A percentile compares a stretch with the other conserved stretches of the same genome.
These are phyloP conservation scores for Pinus tabuliformis DNA, from an alignment of 75 land plant genomes.

Conservation along the genomic window DNA sequence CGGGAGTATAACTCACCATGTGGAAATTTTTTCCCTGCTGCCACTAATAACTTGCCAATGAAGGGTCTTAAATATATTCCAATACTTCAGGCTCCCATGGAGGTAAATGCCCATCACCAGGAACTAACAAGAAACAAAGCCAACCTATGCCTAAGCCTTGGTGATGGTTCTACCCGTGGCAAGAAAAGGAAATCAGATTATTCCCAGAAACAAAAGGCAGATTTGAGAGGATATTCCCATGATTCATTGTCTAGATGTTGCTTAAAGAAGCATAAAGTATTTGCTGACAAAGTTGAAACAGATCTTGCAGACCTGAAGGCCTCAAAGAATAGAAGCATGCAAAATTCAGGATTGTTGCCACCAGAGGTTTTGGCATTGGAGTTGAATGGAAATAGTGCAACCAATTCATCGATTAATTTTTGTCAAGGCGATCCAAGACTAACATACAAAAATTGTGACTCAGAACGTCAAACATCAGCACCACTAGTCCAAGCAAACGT, in stretches of 20 bases:
- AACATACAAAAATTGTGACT: not conserved
- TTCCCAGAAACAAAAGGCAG: not conserved
- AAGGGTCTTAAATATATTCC: constrained; percentile 10
- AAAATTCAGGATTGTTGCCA: not conserved
- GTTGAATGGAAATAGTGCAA: not conserved
- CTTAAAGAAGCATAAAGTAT: constrained; percentile 4
- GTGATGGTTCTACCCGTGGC: not conserved
- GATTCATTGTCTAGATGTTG: constrained; percentile 3
- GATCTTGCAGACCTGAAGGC: not conserved
- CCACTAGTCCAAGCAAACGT: no score
- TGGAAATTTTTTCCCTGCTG: not conserved
- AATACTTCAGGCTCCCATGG: not conserved
- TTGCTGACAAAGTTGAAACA: constrained; percentile 6
- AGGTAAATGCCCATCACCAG: not conserved
- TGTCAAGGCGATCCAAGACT: not conserved
- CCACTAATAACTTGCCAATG: constrained; percentile 4
- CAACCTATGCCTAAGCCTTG: not conserved
- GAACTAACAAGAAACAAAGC: not conserved
- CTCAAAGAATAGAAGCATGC: not conserved
- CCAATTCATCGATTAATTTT: constrained; percentile 7
- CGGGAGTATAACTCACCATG: not conserved
- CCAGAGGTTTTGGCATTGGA: not conserved
- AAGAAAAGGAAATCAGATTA: constrained; percentile 1
- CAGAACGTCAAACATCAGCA: not conserved
- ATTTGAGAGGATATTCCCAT: not conserved